Evolutionary conservation across 108 stramenopile species (phyloP), one percentile per base, ranked within the genome.

Genomic region (Cyclostephanos invisitatus): DNA sequence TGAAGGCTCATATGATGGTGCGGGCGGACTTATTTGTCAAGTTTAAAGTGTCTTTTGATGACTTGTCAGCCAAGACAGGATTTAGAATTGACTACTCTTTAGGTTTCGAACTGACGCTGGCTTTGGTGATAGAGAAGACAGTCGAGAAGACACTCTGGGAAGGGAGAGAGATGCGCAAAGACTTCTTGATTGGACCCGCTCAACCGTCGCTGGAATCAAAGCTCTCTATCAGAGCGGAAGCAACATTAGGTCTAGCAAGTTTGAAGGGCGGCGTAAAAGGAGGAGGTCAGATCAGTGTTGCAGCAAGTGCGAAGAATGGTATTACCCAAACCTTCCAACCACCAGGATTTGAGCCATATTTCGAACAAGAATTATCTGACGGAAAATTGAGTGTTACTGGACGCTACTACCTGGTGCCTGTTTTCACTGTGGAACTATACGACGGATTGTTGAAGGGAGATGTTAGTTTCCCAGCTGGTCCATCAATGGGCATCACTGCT

Each of bases 21-120:
- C 58, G 58, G 6, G 27, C 29, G 2, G 58, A 59, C 29, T 59
- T 59, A 14, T 59, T 35, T 29, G 29, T 59, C 58, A 59, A 59
- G 58, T 17, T 59, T 12, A 36, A 59, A 59, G 6, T 59, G 0
- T 35, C 27, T 35, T 35, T 28, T 12, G 15, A 36, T 12, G 15
- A 36, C 0, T 12, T 59, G 29, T 5, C 4, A 15, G 27, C 14
- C 18, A 35, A 59, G 29, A 17, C 29, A 27, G 58, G 58, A 36
- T 17, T 28, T 28, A 28, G 10, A 8, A 29, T 32, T 32, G 58
- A 59, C 27, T 59, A 59, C 58, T 28, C 29, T 37, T 10, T 29
- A 35, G 58, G 32, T 59, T 36, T 59, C 5, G 29, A 28, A 18
- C 35, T 59, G 14, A 59, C 27, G 18, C 7, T 59, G 32, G 58